Evolutionary conservation across 2,329 filamentous ascomycete genomes (phyloP), one percentile per base, ranked within the genome.

Genomic region (Alternaria infectoria): DNA sequence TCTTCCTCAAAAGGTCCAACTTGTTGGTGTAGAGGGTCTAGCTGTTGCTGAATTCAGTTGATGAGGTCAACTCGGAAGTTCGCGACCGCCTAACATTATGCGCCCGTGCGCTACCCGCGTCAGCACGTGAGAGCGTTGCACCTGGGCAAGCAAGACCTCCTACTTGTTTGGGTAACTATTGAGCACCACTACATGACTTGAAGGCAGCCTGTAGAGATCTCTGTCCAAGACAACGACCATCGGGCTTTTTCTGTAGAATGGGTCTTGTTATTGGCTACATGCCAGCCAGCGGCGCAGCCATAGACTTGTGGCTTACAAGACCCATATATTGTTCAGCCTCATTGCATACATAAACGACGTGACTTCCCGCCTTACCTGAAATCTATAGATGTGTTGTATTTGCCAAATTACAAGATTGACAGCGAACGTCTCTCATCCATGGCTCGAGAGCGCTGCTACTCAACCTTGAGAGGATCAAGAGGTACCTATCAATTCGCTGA

Each of bases 91-190:
- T 58, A 62, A 57, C 36, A 55, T 17, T 19, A 45, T 43, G 13
- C 13, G 49, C 30, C 60, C 52, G 61, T 60, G 63, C 63, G 36
- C 17, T n/a, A 54, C 40, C 58, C 64, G 62, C 64, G 62, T 62
- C 23, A 21, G 26, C 62, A 67, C 61, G 61, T 67, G 64, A 67
- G 43, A 45, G 28, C 21, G 52, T 17, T 30, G 23, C 55, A 32
- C 23, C 40, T 10, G 26, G 17, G 43, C 43, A 30, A 1, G 25
- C 47, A 32, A 21, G 36, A 30, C 40, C 28, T 54, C 26, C 45
- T 28, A 21, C 17, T 17, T 21, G 5, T 21, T 32, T 17, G 4
- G 26, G 28, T 28, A 23, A 12, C 21, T 17, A 28, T n/a, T 28
- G 15, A 26, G 10, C 46, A 17, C 17, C 46, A 11, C 26, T 50